Percentiles rank a stretch among this genome's conserved stretches.
phyloP scores from a whole-genome alignment of 306 rosid species.

The Alnus glutinosa region DNA sequence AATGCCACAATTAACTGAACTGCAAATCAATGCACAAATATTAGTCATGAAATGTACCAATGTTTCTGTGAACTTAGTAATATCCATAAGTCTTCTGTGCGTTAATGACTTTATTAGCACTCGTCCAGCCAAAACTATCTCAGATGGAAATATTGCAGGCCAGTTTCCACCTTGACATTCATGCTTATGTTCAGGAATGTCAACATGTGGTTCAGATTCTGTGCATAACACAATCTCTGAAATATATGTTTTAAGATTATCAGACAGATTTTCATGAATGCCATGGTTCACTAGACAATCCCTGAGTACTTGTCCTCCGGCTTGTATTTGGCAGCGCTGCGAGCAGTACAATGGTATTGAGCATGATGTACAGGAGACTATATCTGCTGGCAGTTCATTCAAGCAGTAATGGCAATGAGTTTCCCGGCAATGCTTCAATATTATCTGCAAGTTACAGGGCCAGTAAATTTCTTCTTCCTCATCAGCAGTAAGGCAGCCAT shows the following conservation, averaged over 20 bases:
- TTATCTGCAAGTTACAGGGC: constrained; percentile 46
- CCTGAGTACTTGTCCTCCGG: constrained; percentile 52
- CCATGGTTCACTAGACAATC: constrained; percentile 32
- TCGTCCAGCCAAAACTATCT: constrained; percentile 89
- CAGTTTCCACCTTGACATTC: constrained; percentile 81
- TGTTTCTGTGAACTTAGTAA: constrained; percentile 36
- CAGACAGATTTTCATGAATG: constrained; percentile 43
- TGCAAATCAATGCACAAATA: constrained; percentile 23
- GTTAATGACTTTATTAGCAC: constrained; percentile 46
- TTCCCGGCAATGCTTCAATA: constrained; percentile 73
- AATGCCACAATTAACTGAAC: constrained; percentile 22
- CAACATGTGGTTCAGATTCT: constrained; percentile 43
- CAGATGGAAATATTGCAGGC: constrained; percentile 76
- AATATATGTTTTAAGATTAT: constrained; percentile 48
- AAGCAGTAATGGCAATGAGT: constrained; percentile 90
- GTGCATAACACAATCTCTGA: constrained; percentile 38
- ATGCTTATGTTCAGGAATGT: constrained; percentile 70
- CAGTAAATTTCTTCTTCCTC: constrained; percentile 11
- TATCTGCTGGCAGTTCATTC: constrained; percentile 81
- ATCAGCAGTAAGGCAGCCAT: background rate
- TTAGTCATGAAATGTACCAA: constrained; percentile 52
- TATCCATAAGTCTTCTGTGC: constrained; percentile 37
- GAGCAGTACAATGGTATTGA: constrained; percentile 84
- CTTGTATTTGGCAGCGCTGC: constrained; percentile 57
- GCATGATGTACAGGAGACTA: constrained; percentile 79